A percentile compares a stretch with the other conserved stretches of the same genome.
Conservation (phyloP, 2,329 filamentous ascomycete genomes). For the Alternaria longipes region DNA sequence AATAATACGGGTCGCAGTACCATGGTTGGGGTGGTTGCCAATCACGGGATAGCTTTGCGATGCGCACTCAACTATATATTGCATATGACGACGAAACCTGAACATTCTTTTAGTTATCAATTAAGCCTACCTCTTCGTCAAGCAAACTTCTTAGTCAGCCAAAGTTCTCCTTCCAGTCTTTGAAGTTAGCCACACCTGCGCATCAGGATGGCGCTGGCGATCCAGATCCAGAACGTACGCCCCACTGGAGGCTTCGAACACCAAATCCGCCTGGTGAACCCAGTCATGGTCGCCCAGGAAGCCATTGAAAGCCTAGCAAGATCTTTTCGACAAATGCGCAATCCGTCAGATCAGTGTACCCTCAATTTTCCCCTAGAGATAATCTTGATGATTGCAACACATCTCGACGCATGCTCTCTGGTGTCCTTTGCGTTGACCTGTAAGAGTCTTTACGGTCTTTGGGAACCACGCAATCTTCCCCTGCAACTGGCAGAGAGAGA, state of each 20-base stretch:
- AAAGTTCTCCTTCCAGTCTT: neutral
- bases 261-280: neutral
- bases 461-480: neutral
- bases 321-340: conserved; percentile 5
- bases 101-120: neutral
- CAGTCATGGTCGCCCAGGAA: neutral
- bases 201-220: neutral
- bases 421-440: conserved; percentile 30
- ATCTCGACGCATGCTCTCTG: conserved; percentile 18
- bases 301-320: conserved; percentile 3
- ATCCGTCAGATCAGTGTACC: conserved; percentile 13
- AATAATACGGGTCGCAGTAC: neutral
- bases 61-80: neutral
- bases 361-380: conserved; percentile 28
- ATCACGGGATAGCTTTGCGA: neutral
- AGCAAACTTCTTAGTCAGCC: neutral
- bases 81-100: neutral
- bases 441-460: conserved; percentile 20
- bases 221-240: neutral
- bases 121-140: neutral
- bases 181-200: neutral
- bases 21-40: neutral
- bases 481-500: conserved; percentile 18
- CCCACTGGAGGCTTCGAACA: too few species aligned
- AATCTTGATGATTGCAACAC: conserved; percentile 25